Conservation (phyloP, 2,329 filamentous ascomycete genomes). For the Stagonosporopsis rhizophila region DNA sequence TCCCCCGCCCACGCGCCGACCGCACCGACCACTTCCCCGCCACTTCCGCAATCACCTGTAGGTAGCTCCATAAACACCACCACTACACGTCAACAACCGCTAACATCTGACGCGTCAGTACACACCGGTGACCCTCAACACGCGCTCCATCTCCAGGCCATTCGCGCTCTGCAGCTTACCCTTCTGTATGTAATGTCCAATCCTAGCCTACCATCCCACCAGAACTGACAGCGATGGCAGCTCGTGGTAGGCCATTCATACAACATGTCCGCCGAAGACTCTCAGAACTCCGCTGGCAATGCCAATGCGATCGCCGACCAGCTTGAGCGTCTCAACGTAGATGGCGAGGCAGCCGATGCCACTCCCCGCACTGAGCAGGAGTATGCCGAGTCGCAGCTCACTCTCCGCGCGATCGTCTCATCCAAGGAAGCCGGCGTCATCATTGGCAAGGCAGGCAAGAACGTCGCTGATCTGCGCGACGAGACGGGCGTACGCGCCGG, state of each 20-base stretch:
- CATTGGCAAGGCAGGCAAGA: constrained; percentile 98
- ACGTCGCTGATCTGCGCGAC: constrained; percentile 94
- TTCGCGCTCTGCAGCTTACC: constrained; percentile 19
- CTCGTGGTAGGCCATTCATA: constrained; percentile 42
- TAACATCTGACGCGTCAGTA: constrained; percentile 30
- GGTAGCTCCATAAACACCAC: constrained; percentile 30
- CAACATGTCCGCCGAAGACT: constrained; percentile 54
- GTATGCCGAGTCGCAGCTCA: constrained; percentile 90
- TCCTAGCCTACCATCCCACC: constrained; percentile 22
- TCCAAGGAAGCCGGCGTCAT: constrained; percentile 99
- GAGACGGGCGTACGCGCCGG: constrained; percentile 98
- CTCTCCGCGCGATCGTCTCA: constrained; percentile 94
- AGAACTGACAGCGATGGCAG: constrained; percentile 39
- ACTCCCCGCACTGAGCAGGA: constrained; percentile 94
- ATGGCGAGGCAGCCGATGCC: constrained; percentile 70
- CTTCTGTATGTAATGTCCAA: constrained; percentile 11
- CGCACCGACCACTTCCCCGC: constrained; percentile 45
- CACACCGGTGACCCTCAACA: constrained; percentile 11
- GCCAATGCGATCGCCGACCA: constrained; percentile 51
- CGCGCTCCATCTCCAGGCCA: constrained; percentile 4
- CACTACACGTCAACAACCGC: constrained; percentile 31
- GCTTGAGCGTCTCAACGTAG: constrained; percentile 51
- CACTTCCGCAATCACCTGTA: constrained; percentile 43
- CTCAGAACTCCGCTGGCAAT: constrained; percentile 43
- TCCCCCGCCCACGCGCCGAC: constrained; percentile 27